Evolutionary conservation across 768 basidiomycete species (phyloP), one percentile per base, ranked within the genome.

Genomic region (Rhodotorula taiwanensis): DNA sequence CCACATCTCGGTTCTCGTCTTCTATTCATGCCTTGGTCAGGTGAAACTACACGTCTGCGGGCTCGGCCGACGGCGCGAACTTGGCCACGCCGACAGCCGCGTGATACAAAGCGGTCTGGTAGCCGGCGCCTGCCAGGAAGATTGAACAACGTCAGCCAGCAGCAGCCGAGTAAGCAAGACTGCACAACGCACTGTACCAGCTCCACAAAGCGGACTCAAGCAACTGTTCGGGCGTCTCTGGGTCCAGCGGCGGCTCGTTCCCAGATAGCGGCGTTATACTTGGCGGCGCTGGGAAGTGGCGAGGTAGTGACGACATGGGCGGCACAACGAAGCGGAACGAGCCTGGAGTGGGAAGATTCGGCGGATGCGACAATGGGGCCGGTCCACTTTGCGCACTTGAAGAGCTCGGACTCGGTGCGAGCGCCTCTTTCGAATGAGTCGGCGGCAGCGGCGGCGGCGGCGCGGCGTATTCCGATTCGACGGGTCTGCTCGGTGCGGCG

Each of bases 51-150:
- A n/a, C 36, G 36, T 39, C 16, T 39, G 36, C 36, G 9, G 36
- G 10, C 10, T 9, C 10, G 16, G 36, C 10, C 9, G 21, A 23
- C 49, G 55, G 49, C 51, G 55, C 55, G 25, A 65, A 65, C 31
- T 54, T 56, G n/a, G 64, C 64, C 16, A 60, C 64, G n/a, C 64
- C 64, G 16, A 56, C 52, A 9, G 52, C 52, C 9, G 67, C 67
- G 25, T 68, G 67, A 9, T 64, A 60, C 31, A 68, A n/a, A 11
- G 62, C 67, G 0, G 67, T 68, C 53, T 68, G 62, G 49, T 68
- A 68, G 3, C 67, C 67, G n/a, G 57, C 51, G 20, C 13, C 5
- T 25, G 30, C 25, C 2, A 14, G 39, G 6, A n/a, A 49, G 9
- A 25, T 25, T 23, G 27, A 23, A 42, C 1, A 6, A 9, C 18